Evolutionary conservation across 2,329 filamentous ascomycete genomes (phyloP), one percentile per base, ranked within the genome.

Genomic region (Harringtonia lauricola): DNA sequence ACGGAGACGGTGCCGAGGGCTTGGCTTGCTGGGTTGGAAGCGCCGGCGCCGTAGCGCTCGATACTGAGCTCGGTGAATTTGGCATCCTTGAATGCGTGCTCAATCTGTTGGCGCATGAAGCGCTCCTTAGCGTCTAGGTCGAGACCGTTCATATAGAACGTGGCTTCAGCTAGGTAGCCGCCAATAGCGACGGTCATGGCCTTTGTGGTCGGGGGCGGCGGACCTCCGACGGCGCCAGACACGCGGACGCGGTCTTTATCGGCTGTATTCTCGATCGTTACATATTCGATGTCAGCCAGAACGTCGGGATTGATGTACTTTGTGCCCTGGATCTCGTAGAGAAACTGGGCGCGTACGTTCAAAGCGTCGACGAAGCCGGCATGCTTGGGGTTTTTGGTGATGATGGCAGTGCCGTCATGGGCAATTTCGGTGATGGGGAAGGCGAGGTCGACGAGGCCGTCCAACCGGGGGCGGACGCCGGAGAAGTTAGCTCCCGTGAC

Each of bases 401-500:
- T 61, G 3, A 61, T 49, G n/a, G 55, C 55, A 0, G 47, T 51
- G 15, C 64, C 64, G 24, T 54, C 51, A 2, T 41, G 41, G 5
- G 55, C 56, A 3, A 67, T 56, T 50, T 65, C 62, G 5, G 61
- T 61, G n/a, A 67, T 61, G 0, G 62, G 62, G 28, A 59, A 64
- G 0, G 56, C 60, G 10, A 61, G 49, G n/a, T 60, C 54, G 10
- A 61, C 53, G 1, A 60, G 54, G 13, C 55, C 55, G 5, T 43
- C 30, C 8, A 47, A 33, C 43, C 45, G 51, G 39, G 68, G 62
- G 1, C 67, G 45, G 47, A 70, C 74, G 1, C 71, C 74, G 0
- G 71, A 63, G 47, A 74, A 78, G 48, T 78, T 76, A 0, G 60
- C 67, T 0, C 73, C 74, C 0, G 70, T 71, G 3, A 70, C 70